These are phyloP conservation scores for Ceratobasidium theobromae DNA, from an alignment of 1,284 basidiomycete species.

Conservation along the genomic window DNA sequence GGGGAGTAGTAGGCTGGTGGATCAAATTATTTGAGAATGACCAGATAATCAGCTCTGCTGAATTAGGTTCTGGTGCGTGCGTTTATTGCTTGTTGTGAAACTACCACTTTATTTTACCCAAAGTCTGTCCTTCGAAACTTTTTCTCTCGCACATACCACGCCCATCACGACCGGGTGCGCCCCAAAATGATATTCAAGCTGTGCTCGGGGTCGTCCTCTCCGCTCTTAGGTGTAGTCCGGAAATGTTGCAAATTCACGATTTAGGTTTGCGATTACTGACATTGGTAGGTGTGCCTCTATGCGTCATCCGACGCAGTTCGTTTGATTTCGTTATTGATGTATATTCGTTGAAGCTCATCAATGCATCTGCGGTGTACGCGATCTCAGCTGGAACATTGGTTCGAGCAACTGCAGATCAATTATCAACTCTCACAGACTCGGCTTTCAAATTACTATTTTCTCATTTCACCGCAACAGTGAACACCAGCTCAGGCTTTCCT, in stretches of 20 bases:
- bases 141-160: constrained; percentile 10
- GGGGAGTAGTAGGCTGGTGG: constrained; percentile 8
- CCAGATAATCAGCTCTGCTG: background rate
- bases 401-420: constrained; percentile 6
- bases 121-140: constrained; percentile 6
- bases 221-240: background rate
- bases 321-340: background rate
- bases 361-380: constrained; percentile 1
- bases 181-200: constrained; percentile 5
- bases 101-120: background rate
- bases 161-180: background rate
- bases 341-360: constrained; percentile 5
- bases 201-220: background rate
- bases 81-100: background rate
- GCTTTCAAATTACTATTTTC: background rate
- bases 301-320: background rate
- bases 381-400: constrained; percentile 2
- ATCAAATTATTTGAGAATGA: constrained; percentile 4
- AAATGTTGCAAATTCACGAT: background rate
- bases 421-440: background rate
- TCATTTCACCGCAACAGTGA: background rate
- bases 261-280: background rate
- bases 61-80: constrained; percentile 1
- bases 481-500: background rate
- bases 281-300: background rate